Percentiles rank a stretch among this genome's conserved stretches.
Evolutionary conservation across 176 grass and related monocot species (phyloP).

Genomic region (Miscanthus lutarioriparius): DNA sequence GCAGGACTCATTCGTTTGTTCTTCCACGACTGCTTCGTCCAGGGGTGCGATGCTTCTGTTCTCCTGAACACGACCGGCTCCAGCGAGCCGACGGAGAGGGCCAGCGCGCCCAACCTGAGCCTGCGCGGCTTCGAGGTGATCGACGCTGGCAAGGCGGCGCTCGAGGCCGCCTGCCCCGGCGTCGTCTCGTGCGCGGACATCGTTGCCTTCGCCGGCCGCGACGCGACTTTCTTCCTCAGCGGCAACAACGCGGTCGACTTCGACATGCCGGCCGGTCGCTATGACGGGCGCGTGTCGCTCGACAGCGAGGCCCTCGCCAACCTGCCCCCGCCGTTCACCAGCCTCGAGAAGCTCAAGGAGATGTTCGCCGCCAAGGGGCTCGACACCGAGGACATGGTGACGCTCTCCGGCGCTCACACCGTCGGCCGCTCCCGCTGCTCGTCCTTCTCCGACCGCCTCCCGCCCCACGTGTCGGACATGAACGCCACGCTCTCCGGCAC

Average conservation of each 20-base stretch:
- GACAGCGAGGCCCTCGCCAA: background rate
- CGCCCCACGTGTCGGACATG: conserved; percentile 22
- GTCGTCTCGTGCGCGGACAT: conserved; percentile 52
- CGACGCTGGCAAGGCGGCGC: conserved; percentile 41
- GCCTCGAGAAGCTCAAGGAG: background rate
- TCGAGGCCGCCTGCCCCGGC: conserved; percentile 38
- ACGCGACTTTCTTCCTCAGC: conserved; percentile 36
- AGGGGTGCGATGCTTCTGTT: conserved; percentile 41
- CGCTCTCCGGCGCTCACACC: conserved; percentile 61
- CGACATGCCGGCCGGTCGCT: conserved; percentile 45
- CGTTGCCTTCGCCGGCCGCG: conserved; percentile 52
- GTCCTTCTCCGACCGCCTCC: conserved; percentile 45
- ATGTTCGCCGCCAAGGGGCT: conserved; percentile 47
- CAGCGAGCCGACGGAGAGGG: conserved; percentile 15
- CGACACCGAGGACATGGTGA: conserved; percentile 35
- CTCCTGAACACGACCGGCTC: conserved; percentile 31
- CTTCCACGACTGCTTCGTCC: conserved; percentile 47
- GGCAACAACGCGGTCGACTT: background rate
- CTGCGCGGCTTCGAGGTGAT: conserved; percentile 52
- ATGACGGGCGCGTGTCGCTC: conserved; percentile 38
- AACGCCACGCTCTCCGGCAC: conserved; percentile 12
- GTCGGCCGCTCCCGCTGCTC: conserved; percentile 58
- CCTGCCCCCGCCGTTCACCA: conserved; percentile 20
- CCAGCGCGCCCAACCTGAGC: conserved; percentile 18
- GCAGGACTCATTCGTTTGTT: conserved; percentile 35